Percentiles rank a stretch among this genome's conserved stretches.
phyloP scores from a whole-genome alignment of 257 asterid species.

The Eustoma russellianum region DNA sequence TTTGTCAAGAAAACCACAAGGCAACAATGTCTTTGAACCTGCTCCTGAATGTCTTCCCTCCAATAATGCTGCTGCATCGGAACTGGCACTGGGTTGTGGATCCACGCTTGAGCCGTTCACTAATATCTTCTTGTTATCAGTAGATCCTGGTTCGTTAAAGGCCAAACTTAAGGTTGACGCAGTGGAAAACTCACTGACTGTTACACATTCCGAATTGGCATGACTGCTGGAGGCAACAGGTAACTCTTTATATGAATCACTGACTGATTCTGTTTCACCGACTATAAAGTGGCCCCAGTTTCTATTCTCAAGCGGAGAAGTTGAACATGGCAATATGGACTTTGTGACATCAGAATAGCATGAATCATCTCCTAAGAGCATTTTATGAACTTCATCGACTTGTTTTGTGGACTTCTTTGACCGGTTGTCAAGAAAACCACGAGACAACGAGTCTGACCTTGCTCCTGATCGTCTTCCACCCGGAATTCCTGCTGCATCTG shows the following conservation, averaged over 20 bases:
- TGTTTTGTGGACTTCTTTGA: slow-evolving; percentile 15
- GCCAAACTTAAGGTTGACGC: slow-evolving; percentile 11
- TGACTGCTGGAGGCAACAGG: too few species aligned
- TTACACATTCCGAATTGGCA: slow-evolving; percentile 6
- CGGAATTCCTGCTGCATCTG: slow-evolving; percentile 5
- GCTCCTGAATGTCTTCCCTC: slow-evolving; percentile 12
- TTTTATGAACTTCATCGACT: slow-evolving; percentile 4
- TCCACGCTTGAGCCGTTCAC: slow-evolving; percentile 6
- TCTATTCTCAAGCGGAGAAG: too few species aligned
- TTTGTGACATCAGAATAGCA: too few species aligned
- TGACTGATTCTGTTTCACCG: too few species aligned
- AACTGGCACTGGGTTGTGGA: slow-evolving; percentile 13
- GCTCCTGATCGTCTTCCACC: slow-evolving; percentile 12
- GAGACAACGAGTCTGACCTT: slow-evolving; percentile 47
- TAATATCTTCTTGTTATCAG: slow-evolving; percentile 12
- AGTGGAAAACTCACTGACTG: slow-evolving; percentile 12
- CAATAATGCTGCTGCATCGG: slow-evolving; percentile 3
- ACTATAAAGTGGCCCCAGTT: too few species aligned
- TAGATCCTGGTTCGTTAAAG: slow-evolving; percentile 13
- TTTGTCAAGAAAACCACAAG: slow-evolving; percentile 58
- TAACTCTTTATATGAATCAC: too few species aligned
- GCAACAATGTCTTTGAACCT: slow-evolving; percentile 44
- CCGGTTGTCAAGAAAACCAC: slow-evolving; percentile 55
- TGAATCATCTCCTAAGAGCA: too few species aligned
- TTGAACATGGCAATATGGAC: too few species aligned